Evolutionary conservation across 1,139 yeast genomes (phyloP), one percentile per base, ranked within the genome.

Genomic region (Hanseniaspora uvarum): DNA sequence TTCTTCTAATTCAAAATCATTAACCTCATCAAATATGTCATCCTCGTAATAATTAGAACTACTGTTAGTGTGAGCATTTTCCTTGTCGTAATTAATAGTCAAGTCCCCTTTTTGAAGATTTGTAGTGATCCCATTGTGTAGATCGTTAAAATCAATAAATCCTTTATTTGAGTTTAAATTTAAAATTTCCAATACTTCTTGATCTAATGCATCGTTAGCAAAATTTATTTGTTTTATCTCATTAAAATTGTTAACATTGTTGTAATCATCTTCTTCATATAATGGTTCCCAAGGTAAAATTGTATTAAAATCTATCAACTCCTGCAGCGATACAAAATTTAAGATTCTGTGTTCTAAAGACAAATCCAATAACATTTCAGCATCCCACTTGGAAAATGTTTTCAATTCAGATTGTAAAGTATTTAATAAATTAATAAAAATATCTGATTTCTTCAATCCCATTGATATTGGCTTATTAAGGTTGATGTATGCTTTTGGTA

Each of bases 291-390:
- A 69, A 34, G 65, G 66, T 55, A 77, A 81, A 63, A 76, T 76
- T 11, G 79, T 70, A 59, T 85, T 79, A 63, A 83, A 77, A 24
- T 80, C 79, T 4, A 80, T 79, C 46, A 80, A 74, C 59, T 81
- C 86, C 56, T 77, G 81, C 52, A 79, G 78, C n/a, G 84, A 79
- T 12, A 76, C 71, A 62, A 80, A 81, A 1, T 78, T 76, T 28
- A 78, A 74, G 59, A 68, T 68, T 43, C 78, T 79, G 56, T 79
- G 69, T 63, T 81, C 86, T 54, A 79, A 76, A 8, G 78, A 77
- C 48, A 81, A 66, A 33, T 80, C 81, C 49, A 80, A 61, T 33
- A 81, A 63, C 58, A 78, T 78, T 52, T 77, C 78, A 31, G 75
- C 69, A 53, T 78, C 80, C 86, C 86, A 80, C 14, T 80, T 77